Evolutionary conservation across 495 filamentous ascomycete species (phyloP).

Genomic region (Xylaria curta): DNA sequence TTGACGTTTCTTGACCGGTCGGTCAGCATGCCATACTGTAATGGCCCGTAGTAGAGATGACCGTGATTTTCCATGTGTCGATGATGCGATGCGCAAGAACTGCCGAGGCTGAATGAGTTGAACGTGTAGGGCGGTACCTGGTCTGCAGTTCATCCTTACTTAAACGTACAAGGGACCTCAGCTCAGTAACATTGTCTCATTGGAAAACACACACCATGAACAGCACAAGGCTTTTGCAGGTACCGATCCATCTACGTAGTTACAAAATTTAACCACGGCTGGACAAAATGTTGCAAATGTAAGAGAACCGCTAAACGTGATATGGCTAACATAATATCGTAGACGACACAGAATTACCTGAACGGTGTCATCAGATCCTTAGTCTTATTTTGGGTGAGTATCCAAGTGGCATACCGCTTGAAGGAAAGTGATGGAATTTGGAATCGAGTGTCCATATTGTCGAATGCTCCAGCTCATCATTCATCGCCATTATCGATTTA

Average conservation of each 20-base stretch:
- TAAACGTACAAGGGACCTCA: background rate
- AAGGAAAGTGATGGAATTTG: background rate
- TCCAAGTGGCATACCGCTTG: background rate
- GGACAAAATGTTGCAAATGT: background rate
- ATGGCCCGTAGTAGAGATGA: background rate
- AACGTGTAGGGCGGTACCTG: background rate
- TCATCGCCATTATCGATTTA: background rate
- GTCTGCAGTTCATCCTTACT: conserved; percentile 1
- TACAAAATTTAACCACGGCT: conserved; percentile 12
- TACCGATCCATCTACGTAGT: conserved; percentile 1
- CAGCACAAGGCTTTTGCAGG: conserved; percentile 24
- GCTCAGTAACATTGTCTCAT: background rate
- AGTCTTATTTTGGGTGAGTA: background rate
- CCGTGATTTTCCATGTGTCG: background rate
- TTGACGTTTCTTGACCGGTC: conserved; percentile 25
- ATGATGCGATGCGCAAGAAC: conserved; percentile 14
- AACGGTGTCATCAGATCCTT: background rate
- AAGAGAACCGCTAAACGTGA: no score
- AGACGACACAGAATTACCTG: background rate
- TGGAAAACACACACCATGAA: conserved; percentile 2
- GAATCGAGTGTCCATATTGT: background rate
- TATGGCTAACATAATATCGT: background rate
- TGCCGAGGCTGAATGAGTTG: conserved; percentile 2
- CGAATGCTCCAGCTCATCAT: background rate
- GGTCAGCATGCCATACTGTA: conserved; percentile 25